phyloP scores from a whole-genome alignment of 495 filamentous ascomycete species.

The Cenococcum geophilum region DNA sequence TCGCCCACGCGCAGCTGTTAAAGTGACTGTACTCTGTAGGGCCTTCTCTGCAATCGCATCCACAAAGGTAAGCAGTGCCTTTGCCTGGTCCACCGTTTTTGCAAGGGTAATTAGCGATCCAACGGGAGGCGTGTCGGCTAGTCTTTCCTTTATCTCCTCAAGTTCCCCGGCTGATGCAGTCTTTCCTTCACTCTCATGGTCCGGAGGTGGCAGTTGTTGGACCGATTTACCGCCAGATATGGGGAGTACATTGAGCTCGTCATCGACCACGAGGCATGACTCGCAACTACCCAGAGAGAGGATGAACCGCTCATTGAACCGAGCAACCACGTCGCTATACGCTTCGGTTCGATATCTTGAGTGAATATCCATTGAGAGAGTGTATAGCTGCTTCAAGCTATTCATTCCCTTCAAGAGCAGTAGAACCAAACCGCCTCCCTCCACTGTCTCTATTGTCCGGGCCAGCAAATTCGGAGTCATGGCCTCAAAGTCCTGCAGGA shows the following conservation, averaged over 20 bases:
- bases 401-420: conserved; percentile 93
- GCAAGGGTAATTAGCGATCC: conserved; percentile 78
- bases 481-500: conserved; percentile 96
- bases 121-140: conserved; percentile 78
- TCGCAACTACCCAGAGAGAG: conserved; percentile 91
- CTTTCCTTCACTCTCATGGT: conserved; percentile 58
- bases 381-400: conserved; percentile 95
- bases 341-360: conserved; percentile 95
- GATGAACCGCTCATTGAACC: conserved; percentile 98
- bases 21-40: conserved; percentile 80
- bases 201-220: conserved; percentile 68
- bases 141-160: conserved; percentile 76
- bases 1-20: conserved; percentile 90
- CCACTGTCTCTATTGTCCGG: conserved; percentile 92
- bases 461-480: conserved; percentile 95
- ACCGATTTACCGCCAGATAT: conserved; percentile 94
- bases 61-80: conserved; percentile 88
- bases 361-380: conserved; percentile 96
- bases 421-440: conserved; percentile 89
- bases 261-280: conserved; percentile 91
- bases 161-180: conserved; percentile 68
- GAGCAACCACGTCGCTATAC: conserved; percentile 86
- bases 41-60: conserved; percentile 97
- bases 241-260: conserved; percentile 94
- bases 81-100: conserved; percentile 90